Evolutionary conservation across 2,329 filamentous ascomycete species (phyloP).

Genomic region (Colletotrichum somersetense): DNA sequence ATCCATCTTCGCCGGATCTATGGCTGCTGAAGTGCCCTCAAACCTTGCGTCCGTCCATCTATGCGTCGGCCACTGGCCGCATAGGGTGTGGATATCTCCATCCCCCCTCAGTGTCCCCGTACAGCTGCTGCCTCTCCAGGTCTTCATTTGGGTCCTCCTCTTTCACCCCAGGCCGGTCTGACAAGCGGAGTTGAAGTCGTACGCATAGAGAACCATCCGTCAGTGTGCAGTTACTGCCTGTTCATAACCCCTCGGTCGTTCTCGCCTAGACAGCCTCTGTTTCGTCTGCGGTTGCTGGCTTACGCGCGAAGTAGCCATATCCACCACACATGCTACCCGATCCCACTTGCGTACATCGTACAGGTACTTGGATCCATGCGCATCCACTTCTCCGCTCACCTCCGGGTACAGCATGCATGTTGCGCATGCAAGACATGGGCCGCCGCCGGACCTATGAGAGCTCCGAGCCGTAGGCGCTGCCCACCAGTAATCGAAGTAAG

Average conservation of each 20-base stretch:
- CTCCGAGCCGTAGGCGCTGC: constrained; percentile 26
- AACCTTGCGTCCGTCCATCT: constrained; percentile 1
- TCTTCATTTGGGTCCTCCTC: background rate
- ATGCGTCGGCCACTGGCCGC: background rate
- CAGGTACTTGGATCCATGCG: constrained; percentile 19
- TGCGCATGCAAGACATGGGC: constrained; percentile 31
- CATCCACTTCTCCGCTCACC: constrained; percentile 36
- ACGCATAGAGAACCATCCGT: background rate
- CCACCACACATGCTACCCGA: constrained; percentile 31
- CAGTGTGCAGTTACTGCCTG: background rate
- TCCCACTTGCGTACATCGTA: constrained; percentile 31
- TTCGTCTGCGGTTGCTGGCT: constrained; percentile 9
- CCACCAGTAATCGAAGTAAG: constrained; percentile 20
- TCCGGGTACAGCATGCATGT: constrained; percentile 10
- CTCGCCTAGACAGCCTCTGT: background rate
- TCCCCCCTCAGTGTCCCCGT: background rate
- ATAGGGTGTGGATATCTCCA: background rate
- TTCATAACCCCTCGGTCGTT: background rate
- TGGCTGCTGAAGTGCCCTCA: background rate
- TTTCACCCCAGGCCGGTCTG: background rate
- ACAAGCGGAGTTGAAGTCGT: background rate
- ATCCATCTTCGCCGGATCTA: constrained; percentile 6
- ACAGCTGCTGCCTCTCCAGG: background rate
- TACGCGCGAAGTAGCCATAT: constrained; percentile 18
- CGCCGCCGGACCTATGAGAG: constrained; percentile 20